Evolutionary conservation across 257 asterid genomes (phyloP), one percentile per base, ranked within the genome.

Genomic region (Solanum appendiculatum): DNA sequence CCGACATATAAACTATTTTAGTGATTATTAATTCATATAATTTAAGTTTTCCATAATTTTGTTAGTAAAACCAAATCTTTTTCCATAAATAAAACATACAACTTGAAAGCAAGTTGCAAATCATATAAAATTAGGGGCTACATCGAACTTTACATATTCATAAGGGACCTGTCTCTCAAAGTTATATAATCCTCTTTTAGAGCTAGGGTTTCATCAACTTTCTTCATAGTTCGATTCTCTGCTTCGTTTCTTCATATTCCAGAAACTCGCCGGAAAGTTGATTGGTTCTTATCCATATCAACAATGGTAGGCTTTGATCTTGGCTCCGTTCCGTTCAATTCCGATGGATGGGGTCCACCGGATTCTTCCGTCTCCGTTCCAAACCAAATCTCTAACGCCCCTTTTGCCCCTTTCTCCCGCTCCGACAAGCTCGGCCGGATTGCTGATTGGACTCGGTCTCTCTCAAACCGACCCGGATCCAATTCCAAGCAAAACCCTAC

Each of bases 281-380:
- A 46, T 75, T 12, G n/a, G 9, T 37, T 39, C 21, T 74, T 42
- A 37, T 74, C 33, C 83, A 14, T 6, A 75, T 75, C 33, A 39
- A 33, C 72, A 83, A 97, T 95, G 99, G 98, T 91, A 7, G 93
- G 91, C 33, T 95, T 97, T 86, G 96, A 94, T 83, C 86, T 95
- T 25, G 95, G 97, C 10, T 90, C 94, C 1, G 98, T 96, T 1
- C 99, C 99, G 8, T 92, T 94, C 92, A 97, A 97, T 82, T 83
- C 97, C 37, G 99, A 96, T 51, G 99, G 99, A 0, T 97, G 99
- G 99, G 99, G 99, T 10, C 99, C 99, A 2, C 98, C 93, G 21
- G 99, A 96, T 5, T 86, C 96, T 82, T 27, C 90, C 0, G 87
- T 92, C 63, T 64, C 95, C 42, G 91, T 86, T 25, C 89, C 94